A percentile compares a stretch with the other conserved stretches of the same genome.
Conservation (phyloP, 1,284 basidiomycete species). For the Sanghuangporus baumii region DNA sequence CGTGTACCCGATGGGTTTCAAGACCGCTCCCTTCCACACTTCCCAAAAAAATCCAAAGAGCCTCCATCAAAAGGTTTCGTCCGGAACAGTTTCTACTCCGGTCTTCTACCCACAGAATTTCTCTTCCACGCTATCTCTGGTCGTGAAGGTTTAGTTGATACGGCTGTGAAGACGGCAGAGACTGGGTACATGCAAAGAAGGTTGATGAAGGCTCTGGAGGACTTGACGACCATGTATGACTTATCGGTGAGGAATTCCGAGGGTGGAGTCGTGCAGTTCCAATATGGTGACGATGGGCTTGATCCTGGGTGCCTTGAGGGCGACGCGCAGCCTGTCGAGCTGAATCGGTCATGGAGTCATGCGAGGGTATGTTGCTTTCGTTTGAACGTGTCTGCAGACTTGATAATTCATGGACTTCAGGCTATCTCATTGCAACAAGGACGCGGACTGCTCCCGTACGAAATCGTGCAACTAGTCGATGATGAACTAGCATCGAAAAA, state of each 20-base stretch:
- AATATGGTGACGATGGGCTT: slow-evolving; percentile 95
- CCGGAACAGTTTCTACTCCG: slow-evolving; percentile 94
- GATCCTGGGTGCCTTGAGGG: slow-evolving; percentile 97
- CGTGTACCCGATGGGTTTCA: slow-evolving; percentile 99
- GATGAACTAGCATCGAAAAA: slow-evolving; percentile 52
- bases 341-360: slow-evolving; percentile 85
- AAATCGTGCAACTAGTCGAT: slow-evolving; percentile 76
- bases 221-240: slow-evolving; percentile 96
- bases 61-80: slow-evolving; percentile 99
- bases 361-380: slow-evolving; percentile 55
- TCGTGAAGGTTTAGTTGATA: slow-evolving; percentile 97
- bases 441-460: slow-evolving; percentile 78
- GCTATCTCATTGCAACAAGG: slow-evolving; percentile 55
- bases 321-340: slow-evolving; percentile 89
- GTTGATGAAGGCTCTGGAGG: slow-evolving; percentile 98
- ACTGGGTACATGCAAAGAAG: slow-evolving; percentile 99
- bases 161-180: slow-evolving; percentile 99
- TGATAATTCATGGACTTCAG: slow-evolving; percentile 32
- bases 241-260: slow-evolving; percentile 94
- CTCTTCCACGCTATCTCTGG: slow-evolving; percentile 99
- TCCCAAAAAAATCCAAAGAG: slow-evolving; percentile 95
- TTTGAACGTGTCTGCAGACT: background rate
- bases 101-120: slow-evolving; percentile 95
- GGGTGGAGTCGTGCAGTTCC: slow-evolving; percentile 97
- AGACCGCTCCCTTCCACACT: slow-evolving; percentile 97